Conservation (phyloP, 140 eudicot genomes). For the Anethum foeniculum region DNA sequence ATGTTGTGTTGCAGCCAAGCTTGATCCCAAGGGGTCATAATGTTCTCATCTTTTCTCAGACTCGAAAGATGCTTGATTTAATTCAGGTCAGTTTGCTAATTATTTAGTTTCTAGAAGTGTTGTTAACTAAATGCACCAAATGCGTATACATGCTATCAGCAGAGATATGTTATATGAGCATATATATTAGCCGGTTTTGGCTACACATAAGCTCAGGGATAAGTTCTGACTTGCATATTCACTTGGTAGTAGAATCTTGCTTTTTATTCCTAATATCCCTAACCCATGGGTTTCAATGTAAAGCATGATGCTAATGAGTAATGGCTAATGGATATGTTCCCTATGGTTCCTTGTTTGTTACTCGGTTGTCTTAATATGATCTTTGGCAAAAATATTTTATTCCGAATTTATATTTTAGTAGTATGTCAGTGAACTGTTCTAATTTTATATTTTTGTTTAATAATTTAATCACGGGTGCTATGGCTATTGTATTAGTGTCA, state of each 20-base stretch:
- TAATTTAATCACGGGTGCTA: not conserved
- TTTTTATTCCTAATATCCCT: not conserved
- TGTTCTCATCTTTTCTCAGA: slow-evolving; percentile 91
- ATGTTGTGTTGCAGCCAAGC: slow-evolving; percentile 40
- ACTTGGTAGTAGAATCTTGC: not conserved
- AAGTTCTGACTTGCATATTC: not conserved
- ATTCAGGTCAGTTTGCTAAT: slow-evolving; percentile 48
- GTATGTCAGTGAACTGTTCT: not conserved
- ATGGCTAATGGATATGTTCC: not conserved
- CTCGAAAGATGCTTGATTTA: slow-evolving; percentile 92
- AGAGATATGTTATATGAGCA: not conserved
- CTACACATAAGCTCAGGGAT: not conserved
- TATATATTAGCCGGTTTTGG: not conserved
- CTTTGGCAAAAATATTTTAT: not conserved
- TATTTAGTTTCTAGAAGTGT: not conserved
- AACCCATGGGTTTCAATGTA: not conserved
- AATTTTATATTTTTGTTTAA: not conserved
- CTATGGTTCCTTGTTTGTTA: not conserved
- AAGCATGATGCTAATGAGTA: not conserved
- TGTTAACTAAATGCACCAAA: not conserved
- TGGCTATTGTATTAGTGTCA: not conserved
- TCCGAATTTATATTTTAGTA: not conserved
- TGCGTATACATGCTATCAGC: not conserved
- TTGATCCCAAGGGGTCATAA: slow-evolving; percentile 73
- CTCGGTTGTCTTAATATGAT: not conserved